Conservation (phyloP, 805 yeast species). For the Huiozyma sinensis region DNA sequence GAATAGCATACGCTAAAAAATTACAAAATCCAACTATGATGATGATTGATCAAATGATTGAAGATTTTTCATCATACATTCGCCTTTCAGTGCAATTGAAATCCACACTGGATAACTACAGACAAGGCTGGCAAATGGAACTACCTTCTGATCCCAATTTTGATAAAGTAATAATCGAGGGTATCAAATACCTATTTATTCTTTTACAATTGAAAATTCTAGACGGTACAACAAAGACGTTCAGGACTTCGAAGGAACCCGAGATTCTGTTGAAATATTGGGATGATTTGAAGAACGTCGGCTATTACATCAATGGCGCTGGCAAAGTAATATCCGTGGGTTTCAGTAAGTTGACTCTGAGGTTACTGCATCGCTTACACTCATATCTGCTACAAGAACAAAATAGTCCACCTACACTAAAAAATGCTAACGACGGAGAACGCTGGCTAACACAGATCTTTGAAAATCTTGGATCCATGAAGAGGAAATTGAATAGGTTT, state of each 20-base stretch:
- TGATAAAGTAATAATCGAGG: slow-evolving; percentile 60
- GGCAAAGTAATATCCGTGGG: slow-evolving; percentile 73
- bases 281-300: slow-evolving; percentile 65
- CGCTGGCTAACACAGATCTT: slow-evolving; percentile 61
- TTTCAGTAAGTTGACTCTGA: slow-evolving; percentile 52
- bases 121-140: slow-evolving; percentile 57
- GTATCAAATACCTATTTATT: slow-evolving; percentile 64
- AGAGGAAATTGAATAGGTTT: slow-evolving; percentile 76
- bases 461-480: slow-evolving; percentile 62
- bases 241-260: slow-evolving; percentile 82
- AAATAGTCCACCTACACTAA: slow-evolving; percentile 44
- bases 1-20: slow-evolving; percentile 69
- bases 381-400: slow-evolving; percentile 65
- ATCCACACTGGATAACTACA: slow-evolving; percentile 51
- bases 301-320: slow-evolving; percentile 71
- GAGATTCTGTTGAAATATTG: slow-evolving; percentile 81
- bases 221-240: slow-evolving; percentile 62
- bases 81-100: slow-evolving; percentile 67
- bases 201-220: slow-evolving; percentile 66
- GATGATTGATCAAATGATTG: slow-evolving; percentile 92
- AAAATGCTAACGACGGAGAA: slow-evolving; percentile 32
- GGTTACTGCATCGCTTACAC: slow-evolving; percentile 57
- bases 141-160: slow-evolving; percentile 51
- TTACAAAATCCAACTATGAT: slow-evolving; percentile 80
- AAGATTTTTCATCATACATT: slow-evolving; percentile 70